Evolutionary conservation across 805 yeast species (phyloP), one percentile per base, ranked within the genome.

Genomic region (Candida montana): DNA sequence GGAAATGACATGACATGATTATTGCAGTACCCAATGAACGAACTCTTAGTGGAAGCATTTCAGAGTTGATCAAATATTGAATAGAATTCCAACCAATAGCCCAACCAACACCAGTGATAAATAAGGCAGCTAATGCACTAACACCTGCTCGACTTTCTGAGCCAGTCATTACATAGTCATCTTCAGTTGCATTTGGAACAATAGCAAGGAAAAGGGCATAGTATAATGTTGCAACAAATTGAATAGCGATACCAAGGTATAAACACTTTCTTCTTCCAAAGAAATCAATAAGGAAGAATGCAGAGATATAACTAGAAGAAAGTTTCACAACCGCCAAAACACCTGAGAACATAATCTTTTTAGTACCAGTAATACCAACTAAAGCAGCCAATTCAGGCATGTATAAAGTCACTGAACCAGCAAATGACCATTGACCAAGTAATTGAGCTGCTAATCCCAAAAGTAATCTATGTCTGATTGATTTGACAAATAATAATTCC

Each of bases 351-450:
- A 72, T 58, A 37, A 63, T 53, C 33, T 64, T 65, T 32, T 68
- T 64, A 8, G 59, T 50, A 19, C 72, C 73, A 9, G 55, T 51
- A 39, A 68, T 63, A 35, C 81, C 80, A 39, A 69, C 68, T 44
- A 72, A 59, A 5, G 65, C 67, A 45, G 75, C 71, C 33, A 76
- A 57, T 38, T 72, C 75, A 2, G 81, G 74, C 30, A 81, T 75
- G 49, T 77, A 77, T 37, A 75, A 73, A 3, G 81, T 76, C 34
- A 77, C 61, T 7, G 79, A 69, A 48, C 69, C 71, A 7, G 80
- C 75, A 39, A 80, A 79, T n/a, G 76, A 68, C 81, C 81, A 77
- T 58, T 77, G 81, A 29, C 72, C 73, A 31, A 76, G 61, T 12
- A 75, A 31, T 55, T 75, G 81, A 24, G 70, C 63, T 41, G 56